A percentile compares a stretch with the other conserved stretches of the same genome.
These are phyloP conservation scores for Candida freyschussii DNA, from an alignment of 1,139 yeast species.

Conservation along the genomic window DNA sequence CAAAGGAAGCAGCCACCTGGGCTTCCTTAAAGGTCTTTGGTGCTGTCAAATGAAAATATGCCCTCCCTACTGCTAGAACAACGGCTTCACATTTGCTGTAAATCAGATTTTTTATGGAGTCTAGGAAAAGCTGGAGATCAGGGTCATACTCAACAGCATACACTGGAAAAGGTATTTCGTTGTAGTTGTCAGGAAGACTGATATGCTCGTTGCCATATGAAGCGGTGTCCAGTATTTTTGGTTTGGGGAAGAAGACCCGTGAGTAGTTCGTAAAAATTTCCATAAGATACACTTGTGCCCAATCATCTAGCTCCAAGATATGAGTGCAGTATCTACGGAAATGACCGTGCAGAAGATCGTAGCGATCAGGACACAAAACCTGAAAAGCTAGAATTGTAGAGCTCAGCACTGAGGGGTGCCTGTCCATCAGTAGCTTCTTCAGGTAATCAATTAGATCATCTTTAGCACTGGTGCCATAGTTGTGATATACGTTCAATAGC, in stretches of 20 bases:
- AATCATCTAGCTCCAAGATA: constrained; percentile 60
- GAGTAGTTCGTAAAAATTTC: constrained; percentile 66
- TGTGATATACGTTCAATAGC: constrained; percentile 56
- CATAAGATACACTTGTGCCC: constrained; percentile 62
- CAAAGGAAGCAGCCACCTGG: constrained; percentile 46
- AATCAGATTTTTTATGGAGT: constrained; percentile 40
- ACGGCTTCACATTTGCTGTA: constrained; percentile 56
- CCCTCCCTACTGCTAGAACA: constrained; percentile 54
- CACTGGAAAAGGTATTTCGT: constrained; percentile 33
- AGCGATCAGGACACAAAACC: constrained; percentile 49
- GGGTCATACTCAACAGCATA: constrained; percentile 46
- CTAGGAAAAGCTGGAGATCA: constrained; percentile 53
- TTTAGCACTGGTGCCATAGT: constrained; percentile 25
- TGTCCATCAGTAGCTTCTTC: constrained; percentile 54
- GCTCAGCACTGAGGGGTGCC: constrained; percentile 61
- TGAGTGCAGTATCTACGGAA: constrained; percentile 57
- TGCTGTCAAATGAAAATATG: constrained; percentile 51
- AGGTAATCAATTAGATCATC: constrained; percentile 48
- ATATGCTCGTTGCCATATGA: constrained; percentile 28
- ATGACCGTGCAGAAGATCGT: constrained; percentile 68
- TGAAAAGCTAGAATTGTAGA: constrained; percentile 59
- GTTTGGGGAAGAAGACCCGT: constrained; percentile 53
- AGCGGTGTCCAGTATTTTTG: constrained; percentile 34
- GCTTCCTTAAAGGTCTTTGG: constrained; percentile 43
- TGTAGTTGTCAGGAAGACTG: constrained; percentile 39